phyloP scores from a whole-genome alignment of 2,329 filamentous ascomycete genomes.

The Colletotrichum salicis region DNA sequence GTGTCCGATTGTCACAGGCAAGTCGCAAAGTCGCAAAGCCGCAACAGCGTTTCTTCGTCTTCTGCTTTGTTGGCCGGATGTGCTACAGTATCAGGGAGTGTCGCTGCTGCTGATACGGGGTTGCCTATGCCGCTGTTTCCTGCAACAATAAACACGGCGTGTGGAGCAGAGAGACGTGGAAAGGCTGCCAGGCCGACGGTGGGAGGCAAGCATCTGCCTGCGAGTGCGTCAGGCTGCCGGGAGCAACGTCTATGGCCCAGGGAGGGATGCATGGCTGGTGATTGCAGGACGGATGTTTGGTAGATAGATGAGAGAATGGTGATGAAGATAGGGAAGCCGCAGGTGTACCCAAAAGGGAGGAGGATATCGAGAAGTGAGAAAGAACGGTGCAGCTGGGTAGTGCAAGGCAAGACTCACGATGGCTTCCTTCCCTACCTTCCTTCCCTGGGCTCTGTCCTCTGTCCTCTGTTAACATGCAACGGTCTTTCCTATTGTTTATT shows the following conservation, averaged over 20 bases:
- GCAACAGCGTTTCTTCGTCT: background rate
- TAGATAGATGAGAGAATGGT: background rate
- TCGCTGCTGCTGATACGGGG: slow-evolving; percentile 21
- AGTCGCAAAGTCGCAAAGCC: background rate
- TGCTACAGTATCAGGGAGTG: slow-evolving; percentile 8
- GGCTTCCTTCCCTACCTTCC: background rate
- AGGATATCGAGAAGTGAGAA: background rate
- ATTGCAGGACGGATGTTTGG: background rate
- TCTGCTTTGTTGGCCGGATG: background rate
- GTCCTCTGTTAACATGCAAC: background rate
- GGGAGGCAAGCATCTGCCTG: slow-evolving; percentile 24
- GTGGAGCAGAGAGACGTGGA: background rate
- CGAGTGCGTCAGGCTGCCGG: background rate
- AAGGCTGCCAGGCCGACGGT: background rate
- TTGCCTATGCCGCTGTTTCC: slow-evolving; percentile 19
- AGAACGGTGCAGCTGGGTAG: too few relatives aligned
- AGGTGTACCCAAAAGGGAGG: background rate
- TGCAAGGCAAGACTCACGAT: background rate
- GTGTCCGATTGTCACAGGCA: background rate
- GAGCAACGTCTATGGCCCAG: slow-evolving; percentile 3
- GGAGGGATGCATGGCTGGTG: slow-evolving; percentile 2
- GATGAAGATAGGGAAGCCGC: background rate
- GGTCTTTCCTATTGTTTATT: background rate
- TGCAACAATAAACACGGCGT: slow-evolving; percentile 17
- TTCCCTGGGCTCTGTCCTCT: too few relatives aligned